Conservation (phyloP, 306 rosid genomes). For the Dryas octopetala region DNA sequence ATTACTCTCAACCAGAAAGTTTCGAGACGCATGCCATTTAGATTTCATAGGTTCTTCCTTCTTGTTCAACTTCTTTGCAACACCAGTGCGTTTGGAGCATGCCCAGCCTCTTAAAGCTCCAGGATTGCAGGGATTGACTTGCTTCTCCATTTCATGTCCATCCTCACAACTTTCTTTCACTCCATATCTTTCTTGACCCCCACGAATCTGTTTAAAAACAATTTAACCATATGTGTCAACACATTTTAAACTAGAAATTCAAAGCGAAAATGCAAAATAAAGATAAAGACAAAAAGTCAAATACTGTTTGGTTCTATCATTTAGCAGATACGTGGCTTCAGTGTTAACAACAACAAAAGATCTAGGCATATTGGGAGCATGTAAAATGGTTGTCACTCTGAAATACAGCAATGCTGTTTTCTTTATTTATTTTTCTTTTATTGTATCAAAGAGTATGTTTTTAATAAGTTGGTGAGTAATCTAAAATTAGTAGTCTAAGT, state of each 20-base stretch:
- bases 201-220: conserved; percentile 21
- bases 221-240: background rate
- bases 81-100: conserved; percentile 50
- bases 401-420: conserved; percentile 1
- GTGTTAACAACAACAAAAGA: conserved; percentile 4
- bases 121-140: conserved; percentile 30
- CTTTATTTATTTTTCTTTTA: background rate
- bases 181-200: conserved; percentile 28
- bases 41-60: conserved; percentile 23
- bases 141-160: conserved; percentile 37
- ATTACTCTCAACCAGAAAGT: conserved; percentile 25
- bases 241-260: background rate
- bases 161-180: conserved; percentile 26
- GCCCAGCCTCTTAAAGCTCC: conserved; percentile 48
- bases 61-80: conserved; percentile 39
- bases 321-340: background rate
- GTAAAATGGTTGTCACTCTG: conserved; percentile 7
- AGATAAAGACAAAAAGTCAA: background rate
- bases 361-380: background rate
- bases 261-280: background rate
- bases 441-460: background rate
- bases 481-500: background rate
- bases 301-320: background rate
- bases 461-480: conserved; percentile 7
- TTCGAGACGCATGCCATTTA: conserved; percentile 31